Evolutionary conservation across 441 rosid genomes (phyloP), one percentile per base, ranked within the genome.

Genomic region (Pelargonium fulgidum): DNA sequence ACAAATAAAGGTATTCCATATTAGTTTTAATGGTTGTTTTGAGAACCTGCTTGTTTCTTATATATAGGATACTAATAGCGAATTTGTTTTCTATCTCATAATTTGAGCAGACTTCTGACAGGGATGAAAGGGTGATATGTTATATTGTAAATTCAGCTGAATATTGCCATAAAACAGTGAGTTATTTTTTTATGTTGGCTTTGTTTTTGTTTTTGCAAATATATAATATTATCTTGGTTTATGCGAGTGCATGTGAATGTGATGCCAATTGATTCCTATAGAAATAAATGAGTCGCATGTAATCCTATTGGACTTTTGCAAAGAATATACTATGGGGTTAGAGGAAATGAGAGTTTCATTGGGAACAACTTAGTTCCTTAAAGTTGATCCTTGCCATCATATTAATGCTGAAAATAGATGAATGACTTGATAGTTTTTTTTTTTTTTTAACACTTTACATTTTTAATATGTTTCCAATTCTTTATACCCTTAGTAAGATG

Each of bases 101-200:
- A 66, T 48, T 68, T 70, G 80, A 50, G 70, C 88, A 95, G 99
- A 94, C 87, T 64, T 89, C 99, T 56, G 99, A 92, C 76, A 91
- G 84, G 81, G 99, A 95, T 74, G 98, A 92, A 77, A 87, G 83
- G 74, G 94, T 95, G 84, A 92, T 95, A 65, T 90, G 99, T 72
- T 90, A 89, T 79, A 95, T 90, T 72, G 95, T 95, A 71, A 92
- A 95, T 81, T 92, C 99, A 62, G 95, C 98, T 45, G 99, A 95
- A 76, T 95, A 95, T 78, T 92, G 97, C 82, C 88, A 89, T 68
- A 86, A 86, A 81, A 95, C 99, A 82, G 99, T 95, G 22, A 83
- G 88, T 79, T 26, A 36, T 71, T 61, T 61, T 61, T 16, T 11
- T 39, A 5, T 22, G 16, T 61, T 64, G 41, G 62, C 41, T 22